A percentile compares a stretch with the other conserved stretches of the same genome.
Conservation (phyloP, 805 yeast species). For the Starmerella asiatica region DNA sequence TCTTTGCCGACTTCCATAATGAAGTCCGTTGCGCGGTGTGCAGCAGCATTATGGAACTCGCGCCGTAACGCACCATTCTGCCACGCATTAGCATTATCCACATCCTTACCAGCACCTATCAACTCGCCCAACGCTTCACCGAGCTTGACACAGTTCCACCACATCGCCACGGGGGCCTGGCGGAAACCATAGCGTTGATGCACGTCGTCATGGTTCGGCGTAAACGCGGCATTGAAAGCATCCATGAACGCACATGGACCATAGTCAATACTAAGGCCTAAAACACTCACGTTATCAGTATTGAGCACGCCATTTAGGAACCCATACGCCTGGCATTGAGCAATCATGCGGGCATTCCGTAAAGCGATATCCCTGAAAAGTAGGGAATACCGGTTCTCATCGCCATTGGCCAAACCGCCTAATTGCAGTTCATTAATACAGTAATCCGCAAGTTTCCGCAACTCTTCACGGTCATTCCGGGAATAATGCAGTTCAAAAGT, state of each 20-base stretch:
- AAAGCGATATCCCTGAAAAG: conserved; percentile 57
- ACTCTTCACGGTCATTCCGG: conserved; percentile 53
- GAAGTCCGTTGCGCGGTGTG: conserved; percentile 48
- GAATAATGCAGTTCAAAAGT: conserved; percentile 71
- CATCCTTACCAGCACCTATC: conserved; percentile 53
- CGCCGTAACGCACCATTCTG: conserved; percentile 30
- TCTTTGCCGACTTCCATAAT: conserved; percentile 53
- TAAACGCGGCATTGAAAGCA: conserved; percentile 61
- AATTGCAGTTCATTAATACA: conserved; percentile 49
- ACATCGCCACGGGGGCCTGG: conserved; percentile 74
- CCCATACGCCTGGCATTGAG: conserved; percentile 83
- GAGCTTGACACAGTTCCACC: conserved; percentile 83
- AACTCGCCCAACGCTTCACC: conserved; percentile 77
- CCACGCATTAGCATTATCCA: conserved; percentile 30
- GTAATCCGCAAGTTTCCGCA: conserved; percentile 54
- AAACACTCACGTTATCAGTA: conserved; percentile 84
- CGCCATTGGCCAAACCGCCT: conserved; percentile 19
- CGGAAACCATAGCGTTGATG: conserved; percentile 57
- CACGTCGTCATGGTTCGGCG: conserved; percentile 84
- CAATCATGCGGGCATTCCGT: conserved; percentile 66
- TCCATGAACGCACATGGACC: conserved; percentile 94
- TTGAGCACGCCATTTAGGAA: conserved; percentile 88
- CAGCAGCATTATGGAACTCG: conserved; percentile 28
- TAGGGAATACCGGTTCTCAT: conserved; percentile 40
- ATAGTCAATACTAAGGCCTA: conserved; percentile 80